Evolutionary conservation across 2,329 filamentous ascomycete genomes (phyloP).

Genomic region (Ophiostoma himal-ulmi): DNA sequence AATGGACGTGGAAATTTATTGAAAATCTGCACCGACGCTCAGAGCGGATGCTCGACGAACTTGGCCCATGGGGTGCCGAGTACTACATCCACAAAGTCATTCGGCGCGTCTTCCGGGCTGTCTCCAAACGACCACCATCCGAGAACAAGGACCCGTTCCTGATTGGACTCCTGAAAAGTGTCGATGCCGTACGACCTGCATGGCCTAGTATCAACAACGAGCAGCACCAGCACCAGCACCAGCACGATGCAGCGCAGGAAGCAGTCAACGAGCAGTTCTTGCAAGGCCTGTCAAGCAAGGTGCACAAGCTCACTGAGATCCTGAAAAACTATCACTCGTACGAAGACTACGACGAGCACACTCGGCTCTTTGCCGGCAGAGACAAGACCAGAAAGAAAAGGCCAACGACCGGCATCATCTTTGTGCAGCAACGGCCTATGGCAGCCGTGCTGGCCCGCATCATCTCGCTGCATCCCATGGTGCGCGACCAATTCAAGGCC

Average conservation of each 20-base stretch:
- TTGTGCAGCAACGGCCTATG: slow-evolving; percentile 58
- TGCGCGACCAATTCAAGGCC: slow-evolving; percentile 43
- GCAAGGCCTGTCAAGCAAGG: slow-evolving; percentile 47
- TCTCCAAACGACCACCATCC: not conserved
- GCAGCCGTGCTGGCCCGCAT: slow-evolving; percentile 56
- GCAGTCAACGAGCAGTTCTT: slow-evolving; percentile 2
- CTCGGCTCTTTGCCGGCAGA: not conserved
- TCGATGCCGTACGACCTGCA: slow-evolving; percentile 11
- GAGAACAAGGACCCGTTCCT: slow-evolving; percentile 52
- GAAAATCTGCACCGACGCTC: slow-evolving; percentile 48
- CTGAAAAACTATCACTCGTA: slow-evolving; percentile 32
- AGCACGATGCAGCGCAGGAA: not conserved
- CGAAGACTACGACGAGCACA: not conserved
- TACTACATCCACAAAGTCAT: slow-evolving; percentile 54
- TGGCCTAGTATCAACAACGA: not conserved
- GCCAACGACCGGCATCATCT: slow-evolving; percentile 53
- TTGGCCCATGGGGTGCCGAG: slow-evolving; percentile 65
- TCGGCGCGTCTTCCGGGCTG: slow-evolving; percentile 25
- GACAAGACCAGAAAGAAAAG: not conserved
- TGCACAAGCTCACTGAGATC: slow-evolving; percentile 46
- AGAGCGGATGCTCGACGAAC: slow-evolving; percentile 46
- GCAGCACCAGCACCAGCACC: not conserved
- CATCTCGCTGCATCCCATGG: slow-evolving; percentile 46
- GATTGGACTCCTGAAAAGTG: slow-evolving; percentile 37
- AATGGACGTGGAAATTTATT: slow-evolving; percentile 41